Evolutionary conservation across 352 stramenopile species (phyloP), one percentile per base, ranked within the genome.

Genomic region (Phytophthora cactorum): DNA sequence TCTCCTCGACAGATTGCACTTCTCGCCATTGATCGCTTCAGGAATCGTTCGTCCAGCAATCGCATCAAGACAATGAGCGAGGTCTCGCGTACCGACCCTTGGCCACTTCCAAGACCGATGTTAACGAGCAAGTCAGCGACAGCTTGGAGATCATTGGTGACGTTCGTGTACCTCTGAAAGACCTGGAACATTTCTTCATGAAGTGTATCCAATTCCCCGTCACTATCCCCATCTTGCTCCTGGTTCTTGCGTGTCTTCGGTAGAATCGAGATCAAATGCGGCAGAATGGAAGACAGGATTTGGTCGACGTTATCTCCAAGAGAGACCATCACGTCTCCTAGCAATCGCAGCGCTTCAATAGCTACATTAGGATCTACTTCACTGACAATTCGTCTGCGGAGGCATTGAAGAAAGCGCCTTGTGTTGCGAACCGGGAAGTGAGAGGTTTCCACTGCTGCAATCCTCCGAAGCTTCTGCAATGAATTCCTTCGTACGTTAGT

Each of bases 391-490:
- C 86, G 77, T 5, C 86, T 78, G 9, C 82, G 82, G 25, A 92
- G 57, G 14, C 84, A 92, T 11, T 94, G 83, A 29, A 94, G 59
- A 50, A 92, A 94, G 12, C 86, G 82, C 4, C 84, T 75, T 9
- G 79, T 77, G 39, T 94, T 94, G 50, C 84, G 84, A 56, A 92
- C 84, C 0, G 86, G 86, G 25, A 94, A 86, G 43, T 88, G 74
- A 22, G 81, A 64, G 11, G 68, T 78, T 67, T 91, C 79, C 29
- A 91, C 83, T 8, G 81, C 80, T 5, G 84, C 84, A 43, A 91
- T 78, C 55, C 82, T 86, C 52, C 86, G 81, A 45, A 94, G 75
- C 31, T 87, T 86, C 47, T 87, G 75, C 25, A 92, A 59, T 14
- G 84, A 88, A 25, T 77, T 67, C 53, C 70, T 77, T 17, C 81